A percentile compares a stretch with the other conserved stretches of the same genome.
These are phyloP conservation scores for Hyaloscypha variabilis DNA, from an alignment of 495 filamentous ascomycete genomes.

Conservation along the genomic window DNA sequence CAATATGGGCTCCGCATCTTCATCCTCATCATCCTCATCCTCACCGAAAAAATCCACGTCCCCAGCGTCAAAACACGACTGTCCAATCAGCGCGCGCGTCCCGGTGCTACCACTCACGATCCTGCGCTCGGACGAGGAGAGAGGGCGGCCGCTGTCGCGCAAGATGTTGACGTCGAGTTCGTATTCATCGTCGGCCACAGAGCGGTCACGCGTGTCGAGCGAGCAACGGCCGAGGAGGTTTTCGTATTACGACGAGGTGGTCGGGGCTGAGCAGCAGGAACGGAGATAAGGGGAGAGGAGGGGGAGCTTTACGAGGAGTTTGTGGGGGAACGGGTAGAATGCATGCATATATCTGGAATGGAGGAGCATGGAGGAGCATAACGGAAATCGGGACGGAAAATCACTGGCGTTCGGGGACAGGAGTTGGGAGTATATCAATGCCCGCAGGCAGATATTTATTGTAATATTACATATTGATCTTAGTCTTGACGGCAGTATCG, in stretches of 20 bases:
- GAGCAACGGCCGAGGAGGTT: background rate
- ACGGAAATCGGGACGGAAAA: no score
- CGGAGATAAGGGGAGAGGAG: background rate
- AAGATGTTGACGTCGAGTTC: no score
- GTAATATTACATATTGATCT: conserved; percentile 14
- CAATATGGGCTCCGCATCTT: background rate
- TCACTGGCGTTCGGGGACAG: background rate
- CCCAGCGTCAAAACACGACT: no score
- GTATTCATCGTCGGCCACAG: no score
- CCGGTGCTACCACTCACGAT: no score
- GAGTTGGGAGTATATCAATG: background rate
- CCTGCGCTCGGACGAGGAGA: no score
- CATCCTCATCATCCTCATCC: no score
- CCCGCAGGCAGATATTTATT: background rate
- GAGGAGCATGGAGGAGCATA: no score
- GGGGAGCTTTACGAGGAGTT: background rate
- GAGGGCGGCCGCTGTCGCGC: no score
- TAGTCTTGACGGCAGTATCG: background rate
- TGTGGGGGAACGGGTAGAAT: background rate
- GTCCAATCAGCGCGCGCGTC: no score
- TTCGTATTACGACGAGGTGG: conserved; percentile 2
- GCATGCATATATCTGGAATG: no score
- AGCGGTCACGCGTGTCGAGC: background rate
- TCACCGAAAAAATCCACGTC: no score
- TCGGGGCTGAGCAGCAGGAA: background rate